phyloP scores from a whole-genome alignment of 257 asterid genomes.

The Primulina huaijiensis region DNA sequence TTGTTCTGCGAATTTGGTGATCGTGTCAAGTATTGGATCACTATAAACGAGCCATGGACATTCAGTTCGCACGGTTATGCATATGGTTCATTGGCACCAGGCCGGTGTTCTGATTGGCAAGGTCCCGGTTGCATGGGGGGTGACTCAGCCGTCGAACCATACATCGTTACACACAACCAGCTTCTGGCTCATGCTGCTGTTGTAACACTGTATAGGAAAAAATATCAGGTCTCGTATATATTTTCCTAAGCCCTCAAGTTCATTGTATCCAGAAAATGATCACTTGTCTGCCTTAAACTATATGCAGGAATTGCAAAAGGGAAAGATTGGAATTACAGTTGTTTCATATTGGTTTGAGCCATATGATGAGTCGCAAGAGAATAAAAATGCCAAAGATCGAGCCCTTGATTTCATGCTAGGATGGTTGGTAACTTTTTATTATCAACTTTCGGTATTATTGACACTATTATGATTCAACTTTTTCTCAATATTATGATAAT shows the following conservation, averaged over 20 bases:
- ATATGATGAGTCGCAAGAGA: slow-evolving; percentile 26
- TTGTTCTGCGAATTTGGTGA: slow-evolving; percentile 52
- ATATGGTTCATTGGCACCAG: slow-evolving; percentile 42
- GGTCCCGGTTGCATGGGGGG: slow-evolving; percentile 36
- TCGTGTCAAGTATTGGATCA: slow-evolving; percentile 56
- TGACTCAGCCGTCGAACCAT: slow-evolving; percentile 51
- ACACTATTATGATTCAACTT: no score
- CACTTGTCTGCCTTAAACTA: background rate
- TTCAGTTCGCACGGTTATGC: slow-evolving; percentile 37
- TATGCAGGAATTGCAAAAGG: slow-evolving; percentile 35
- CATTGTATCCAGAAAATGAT: background rate
- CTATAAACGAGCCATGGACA: slow-evolving; percentile 54
- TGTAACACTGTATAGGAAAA: slow-evolving; percentile 39
- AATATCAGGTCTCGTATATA: slow-evolving; percentile 38
- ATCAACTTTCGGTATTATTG: background rate
- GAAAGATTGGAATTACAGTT: slow-evolving; percentile 34
- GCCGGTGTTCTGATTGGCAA: slow-evolving; percentile 49
- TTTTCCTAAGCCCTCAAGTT: background rate
- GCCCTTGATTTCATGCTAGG: slow-evolving; percentile 66
- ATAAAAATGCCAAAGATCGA: slow-evolving; percentile 34
- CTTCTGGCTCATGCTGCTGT: slow-evolving; percentile 48
- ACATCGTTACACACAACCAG: slow-evolving; percentile 45
- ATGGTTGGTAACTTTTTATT: slow-evolving; percentile 37
- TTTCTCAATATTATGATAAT: no score
- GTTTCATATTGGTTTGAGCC: slow-evolving; percentile 46